Base-by-base conservation (phyloP, 176 grass and related monocot genomes). In the Eragrostis curvula region DNA sequence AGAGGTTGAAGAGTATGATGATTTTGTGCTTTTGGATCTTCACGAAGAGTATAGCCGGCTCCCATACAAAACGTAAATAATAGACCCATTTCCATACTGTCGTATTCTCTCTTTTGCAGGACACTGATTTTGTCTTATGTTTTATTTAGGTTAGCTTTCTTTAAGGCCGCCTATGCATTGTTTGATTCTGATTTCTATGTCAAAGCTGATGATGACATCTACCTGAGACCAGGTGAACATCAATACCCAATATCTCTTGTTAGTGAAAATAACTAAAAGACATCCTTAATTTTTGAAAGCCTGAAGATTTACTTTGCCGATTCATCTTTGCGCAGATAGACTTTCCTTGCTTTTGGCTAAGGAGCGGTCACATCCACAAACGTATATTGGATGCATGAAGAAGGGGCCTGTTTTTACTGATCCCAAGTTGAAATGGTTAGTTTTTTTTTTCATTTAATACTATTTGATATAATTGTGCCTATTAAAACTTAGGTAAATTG, bases 161-260 rank as follows among this genome's bases (percentile, higher is more conserved):
- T 99, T 78, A 99, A 99, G 83, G 91, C 96, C 39, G 93, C 96
- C 52, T 94, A 96, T 90, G 91, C 96, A 32, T 82, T 96, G 77
- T 99, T 85, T 17, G 96, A 99, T 92, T 93, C 96, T 42, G 96
- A 99, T 65, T 96, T 99, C 65, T 99, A 99, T 90, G 96, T 99
- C 63, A 99, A 99, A 91, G 96, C 91, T 55, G 96, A 99, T 73
- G 96, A 99, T 88, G 96, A 99, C 71, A 99, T 99, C 84, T 99
- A 94, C 85, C 86, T 99, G 85, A 90, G 93, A 71, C 96, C 93
- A 83, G 96, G 93, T 94, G 74, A 93, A 65, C 30, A 58, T 17
- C 8, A 64, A 63, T 71, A 52, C 56, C 23, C 42, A 32, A 67
- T 30, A 67, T 40, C 56, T 75, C 23, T 4, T 36, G 3, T 36